Evolutionary conservation across 805 yeast species (phyloP).

Genomic region (Pichia paraexigua): DNA sequence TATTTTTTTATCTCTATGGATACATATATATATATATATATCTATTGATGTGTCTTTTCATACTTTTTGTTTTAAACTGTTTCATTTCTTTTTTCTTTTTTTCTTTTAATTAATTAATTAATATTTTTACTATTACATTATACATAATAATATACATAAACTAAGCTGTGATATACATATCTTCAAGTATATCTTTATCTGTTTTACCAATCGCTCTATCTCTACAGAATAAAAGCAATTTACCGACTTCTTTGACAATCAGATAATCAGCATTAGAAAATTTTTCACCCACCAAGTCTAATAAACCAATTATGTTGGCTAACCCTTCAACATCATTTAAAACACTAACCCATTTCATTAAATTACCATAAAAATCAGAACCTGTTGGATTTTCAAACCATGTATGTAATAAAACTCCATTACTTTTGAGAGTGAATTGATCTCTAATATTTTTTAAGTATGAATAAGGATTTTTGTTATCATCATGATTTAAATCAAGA

Average conservation of each 20-base stretch:
- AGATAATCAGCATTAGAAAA: constrained; percentile 43
- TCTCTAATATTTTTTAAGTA: constrained; percentile 43
- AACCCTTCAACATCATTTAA: constrained; percentile 34
- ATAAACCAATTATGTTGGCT: constrained; percentile 48
- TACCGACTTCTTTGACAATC: constrained; percentile 48
- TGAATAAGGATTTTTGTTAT: constrained; percentile 40
- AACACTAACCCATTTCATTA: constrained; percentile 34
- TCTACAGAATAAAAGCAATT: constrained; percentile 44
- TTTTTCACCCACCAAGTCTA: constrained; percentile 36
- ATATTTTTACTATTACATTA: background rate
- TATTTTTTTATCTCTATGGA: background rate
- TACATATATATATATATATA: too few species aligned
- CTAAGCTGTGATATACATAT: constrained; percentile 34
- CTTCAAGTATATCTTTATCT: constrained; percentile 36
- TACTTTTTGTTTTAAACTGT: background rate
- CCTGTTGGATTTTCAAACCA: constrained; percentile 29
- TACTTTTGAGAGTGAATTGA: constrained; percentile 31
- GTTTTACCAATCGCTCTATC: constrained; percentile 44
- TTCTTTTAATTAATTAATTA: background rate
- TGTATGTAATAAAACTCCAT: constrained; percentile 27
- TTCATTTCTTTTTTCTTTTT: constrained; percentile 16
- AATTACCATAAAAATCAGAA: constrained; percentile 33
- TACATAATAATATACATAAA: constrained; percentile 6
- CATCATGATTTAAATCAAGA: constrained; percentile 28
- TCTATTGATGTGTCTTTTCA: background rate